Evolutionary conservation across 331 rosid genomes (phyloP).

Genomic region (Ulmus americana): DNA sequence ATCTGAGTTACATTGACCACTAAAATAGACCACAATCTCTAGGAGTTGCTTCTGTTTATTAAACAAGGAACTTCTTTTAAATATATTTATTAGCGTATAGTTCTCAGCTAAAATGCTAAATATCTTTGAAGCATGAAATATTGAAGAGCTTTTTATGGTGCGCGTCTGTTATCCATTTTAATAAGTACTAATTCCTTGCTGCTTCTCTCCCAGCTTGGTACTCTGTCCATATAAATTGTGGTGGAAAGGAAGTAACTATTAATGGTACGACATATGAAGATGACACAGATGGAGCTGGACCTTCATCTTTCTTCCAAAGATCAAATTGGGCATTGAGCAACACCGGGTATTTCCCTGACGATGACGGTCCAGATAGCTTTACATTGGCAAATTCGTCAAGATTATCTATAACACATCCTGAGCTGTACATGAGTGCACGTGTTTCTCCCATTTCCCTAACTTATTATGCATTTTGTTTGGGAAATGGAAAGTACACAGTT

Average conservation of each 20-base stretch:
- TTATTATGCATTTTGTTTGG: conserved; percentile 60
- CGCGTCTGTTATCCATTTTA: not conserved
- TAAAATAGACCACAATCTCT: too few relatives aligned
- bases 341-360: conserved; percentile 57
- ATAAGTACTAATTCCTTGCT: conserved; percentile 5
- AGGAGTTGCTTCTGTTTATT: too few relatives aligned
- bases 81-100: too few relatives aligned
- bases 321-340: conserved; percentile 58
- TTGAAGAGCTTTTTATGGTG: not conserved
- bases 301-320: conserved; percentile 23
- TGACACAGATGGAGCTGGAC: conserved; percentile 27
- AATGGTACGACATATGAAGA: conserved; percentile 34
- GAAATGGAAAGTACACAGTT: conserved; percentile 59
- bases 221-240: conserved; percentile 61
- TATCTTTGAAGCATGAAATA: too few relatives aligned
- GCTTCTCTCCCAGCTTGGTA: conserved; percentile 28
- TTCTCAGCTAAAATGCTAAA: too few relatives aligned
- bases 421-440: conserved; percentile 55
- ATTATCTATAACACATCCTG: conserved; percentile 39
- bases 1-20: too few relatives aligned
- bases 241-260: conserved; percentile 35
- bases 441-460: conserved; percentile 66
- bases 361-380: not conserved
- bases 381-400: conserved; percentile 28
- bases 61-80: too few relatives aligned